Evolutionary conservation across 441 rosid genomes (phyloP), one percentile per base, ranked within the genome.

Genomic region (Cnidoscolus chayamansa): DNA sequence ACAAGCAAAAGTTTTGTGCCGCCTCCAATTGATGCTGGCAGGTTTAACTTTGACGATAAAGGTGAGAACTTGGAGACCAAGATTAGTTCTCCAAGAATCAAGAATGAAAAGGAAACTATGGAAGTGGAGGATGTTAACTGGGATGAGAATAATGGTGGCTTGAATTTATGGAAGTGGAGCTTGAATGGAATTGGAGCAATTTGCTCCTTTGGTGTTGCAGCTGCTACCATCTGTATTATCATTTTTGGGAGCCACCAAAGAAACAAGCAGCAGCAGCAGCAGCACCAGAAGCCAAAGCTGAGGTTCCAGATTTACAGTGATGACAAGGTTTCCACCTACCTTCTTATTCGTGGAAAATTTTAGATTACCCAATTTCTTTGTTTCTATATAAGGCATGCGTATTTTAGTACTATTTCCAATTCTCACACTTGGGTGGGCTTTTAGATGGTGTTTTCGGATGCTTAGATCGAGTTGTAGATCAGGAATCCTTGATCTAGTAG

Each of bases 161-260:
- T 87, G 81, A 89, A 89, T 65, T 35, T 91, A 0, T 90, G 97
- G 97, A 90, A 89, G 81, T 80, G 84, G 91, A 84, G 97, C 76
- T 77, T 89, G 50, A 82, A 81, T 58, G 97, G 98, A 59, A 80
- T 92, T 68, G 97, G 98, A 76, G 91, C 97, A 3, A 85, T 94
- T 49, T 94, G 97, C 76, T 89, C 97, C 2, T 88, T 94, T 32
- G 97, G 97, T n/a, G 84, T 87, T 54, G 83, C 83, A 64, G 97
- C 98, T 20, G 97, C 92, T 58, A 87, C 97, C 16, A 68, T 94
- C 17, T 89, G 90, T 71, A 79, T 89, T 73, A 70, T 94, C 81
- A 74, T 94, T 55, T 54, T 90, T 31, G 93, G 96, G 11, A 83
- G 82, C 76, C 89, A 86, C 48, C 88, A 88, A n/a, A 86, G 76